These are phyloP conservation scores for Exobasidium cylindrosporum DNA, from an alignment of 1,284 basidiomycete species.

Conservation along the genomic window DNA sequence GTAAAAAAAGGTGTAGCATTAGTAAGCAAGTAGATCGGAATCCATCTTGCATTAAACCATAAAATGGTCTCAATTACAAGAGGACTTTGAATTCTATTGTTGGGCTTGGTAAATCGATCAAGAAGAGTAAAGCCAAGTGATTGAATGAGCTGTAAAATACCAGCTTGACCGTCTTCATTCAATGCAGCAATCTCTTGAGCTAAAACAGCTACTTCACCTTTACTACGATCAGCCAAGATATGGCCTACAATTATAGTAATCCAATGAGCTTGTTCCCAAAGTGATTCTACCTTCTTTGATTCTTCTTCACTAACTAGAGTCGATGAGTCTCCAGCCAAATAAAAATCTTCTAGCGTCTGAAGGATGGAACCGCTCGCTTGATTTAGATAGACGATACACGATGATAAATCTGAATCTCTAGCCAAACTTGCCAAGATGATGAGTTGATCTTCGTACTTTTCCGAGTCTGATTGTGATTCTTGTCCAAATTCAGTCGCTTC, in stretches of 20 bases:
- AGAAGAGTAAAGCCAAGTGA: constrained; percentile 34
- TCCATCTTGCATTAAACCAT: constrained; percentile 48
- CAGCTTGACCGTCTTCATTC: constrained; percentile 6
- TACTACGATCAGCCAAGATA: constrained; percentile 35
- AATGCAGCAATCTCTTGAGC: constrained; percentile 27
- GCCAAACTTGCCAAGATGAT: constrained; percentile 40
- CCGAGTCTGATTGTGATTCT: constrained; percentile 33
- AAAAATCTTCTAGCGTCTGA: constrained; percentile 26
- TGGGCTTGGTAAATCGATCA: constrained; percentile 26
- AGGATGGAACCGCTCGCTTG: constrained; percentile 24
- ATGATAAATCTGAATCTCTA: constrained; percentile 22
- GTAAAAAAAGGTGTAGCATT: constrained; percentile 26
- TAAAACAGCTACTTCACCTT: constrained; percentile 34
- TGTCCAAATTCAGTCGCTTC: constrained; percentile 37
- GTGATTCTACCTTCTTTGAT: constrained; percentile 23
- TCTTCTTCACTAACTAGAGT: constrained; percentile 12
- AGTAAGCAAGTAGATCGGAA: constrained; percentile 38
- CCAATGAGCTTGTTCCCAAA: constrained; percentile 51
- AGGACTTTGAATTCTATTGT: constrained; percentile 36
- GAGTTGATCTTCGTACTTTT: constrained; percentile 44
- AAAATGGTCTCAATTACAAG: constrained; percentile 42
- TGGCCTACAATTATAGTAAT: constrained; percentile 39
- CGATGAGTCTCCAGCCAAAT: constrained; percentile 12
- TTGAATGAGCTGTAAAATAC: constrained; percentile 29
- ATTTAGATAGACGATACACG: constrained; percentile 20